Percentiles rank a stretch among this genome's conserved stretches.
Conservation (phyloP, 352 stramenopile genomes). For the Salisapilia sapeloensis region DNA sequence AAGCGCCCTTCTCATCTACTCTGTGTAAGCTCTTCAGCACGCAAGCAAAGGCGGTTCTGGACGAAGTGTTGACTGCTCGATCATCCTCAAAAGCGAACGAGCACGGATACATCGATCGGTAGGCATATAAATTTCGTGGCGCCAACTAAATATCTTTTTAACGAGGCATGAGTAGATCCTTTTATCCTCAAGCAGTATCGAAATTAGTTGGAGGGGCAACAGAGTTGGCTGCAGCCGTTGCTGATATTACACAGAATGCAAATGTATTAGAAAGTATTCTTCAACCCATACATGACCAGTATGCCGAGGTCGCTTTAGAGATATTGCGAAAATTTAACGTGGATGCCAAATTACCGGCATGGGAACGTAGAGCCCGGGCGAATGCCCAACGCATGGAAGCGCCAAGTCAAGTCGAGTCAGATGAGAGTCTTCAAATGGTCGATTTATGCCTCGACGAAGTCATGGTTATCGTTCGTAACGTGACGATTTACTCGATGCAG, state of each 20-base stretch:
- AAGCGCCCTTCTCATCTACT: too few relatives aligned
- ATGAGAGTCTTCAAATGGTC: conserved; percentile 80
- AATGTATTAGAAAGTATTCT: conserved; percentile 26
- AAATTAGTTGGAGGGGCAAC: conserved; percentile 54
- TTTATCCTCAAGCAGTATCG: conserved; percentile 58
- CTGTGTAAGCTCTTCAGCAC: too few relatives aligned
- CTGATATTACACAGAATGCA: conserved; percentile 23
- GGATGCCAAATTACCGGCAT: conserved; percentile 57
- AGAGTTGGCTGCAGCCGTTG: conserved; percentile 68
- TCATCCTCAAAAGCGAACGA: too few relatives aligned
- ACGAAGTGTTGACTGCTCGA: too few relatives aligned
- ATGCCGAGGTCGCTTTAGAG: conserved; percentile 29
- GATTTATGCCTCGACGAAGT: conserved; percentile 71
- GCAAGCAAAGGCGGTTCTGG: too few relatives aligned
- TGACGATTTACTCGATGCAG: conserved; percentile 51
- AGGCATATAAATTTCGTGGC: background rate
- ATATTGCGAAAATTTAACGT: conserved; percentile 56
- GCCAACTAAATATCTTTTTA: background rate
- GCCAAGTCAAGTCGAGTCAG: conserved; percentile 22
- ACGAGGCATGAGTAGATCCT: conserved; percentile 11
- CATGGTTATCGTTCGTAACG: conserved; percentile 50
- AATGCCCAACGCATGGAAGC: conserved; percentile 22
- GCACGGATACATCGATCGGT: conserved; percentile 71
- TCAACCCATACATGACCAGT: conserved; percentile 35
- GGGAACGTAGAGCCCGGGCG: conserved; percentile 48